Conservation (phyloP, 2,329 filamentous ascomycete species). For the Cladophialophora bantiana region DNA sequence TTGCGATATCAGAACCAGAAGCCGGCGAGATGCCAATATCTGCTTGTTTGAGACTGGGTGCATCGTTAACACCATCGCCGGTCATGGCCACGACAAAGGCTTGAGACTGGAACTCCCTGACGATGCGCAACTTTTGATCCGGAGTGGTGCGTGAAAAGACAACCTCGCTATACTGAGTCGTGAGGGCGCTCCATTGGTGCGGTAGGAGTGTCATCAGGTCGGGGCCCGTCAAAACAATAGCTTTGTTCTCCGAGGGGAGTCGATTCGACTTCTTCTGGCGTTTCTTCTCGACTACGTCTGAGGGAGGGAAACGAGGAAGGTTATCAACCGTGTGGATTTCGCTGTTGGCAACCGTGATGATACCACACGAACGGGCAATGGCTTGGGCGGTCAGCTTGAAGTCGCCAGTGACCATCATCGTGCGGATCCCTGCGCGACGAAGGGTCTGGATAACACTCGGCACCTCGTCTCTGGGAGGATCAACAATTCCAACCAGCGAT, state of each 20-base stretch:
- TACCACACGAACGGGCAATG: constrained; percentile 75
- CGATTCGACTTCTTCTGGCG: constrained; percentile 19
- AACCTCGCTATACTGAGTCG: constrained; percentile 70
- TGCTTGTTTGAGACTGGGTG: constrained; percentile 64
- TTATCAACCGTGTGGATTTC: constrained; percentile 61
- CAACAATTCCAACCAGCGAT: constrained; percentile 65
- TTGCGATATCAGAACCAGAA: constrained; percentile 66
- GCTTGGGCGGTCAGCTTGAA: constrained; percentile 76
- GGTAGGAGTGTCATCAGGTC: constrained; percentile 72
- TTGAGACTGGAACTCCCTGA: constrained; percentile 73
- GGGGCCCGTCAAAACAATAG: constrained; percentile 69
- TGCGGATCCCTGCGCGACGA: constrained; percentile 73
- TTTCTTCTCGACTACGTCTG: constrained; percentile 31
- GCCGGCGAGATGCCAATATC: constrained; percentile 67
- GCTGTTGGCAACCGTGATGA: constrained; percentile 60
- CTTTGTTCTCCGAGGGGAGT: constrained; percentile 46
- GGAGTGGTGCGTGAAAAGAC: constrained; percentile 79
- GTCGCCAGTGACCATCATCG: constrained; percentile 84
- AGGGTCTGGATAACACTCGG: constrained; percentile 67
- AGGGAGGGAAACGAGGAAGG: constrained; percentile 51
- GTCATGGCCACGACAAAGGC: constrained; percentile 64
- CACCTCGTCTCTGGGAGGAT: constrained; percentile 67
- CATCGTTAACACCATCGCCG: constrained; percentile 58
- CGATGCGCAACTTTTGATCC: constrained; percentile 79
- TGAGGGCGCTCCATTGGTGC: constrained; percentile 71